Evolutionary conservation across 345 rosid genomes (phyloP), one percentile per base, ranked within the genome.

Genomic region (Chamaenerion angustifolium): DNA sequence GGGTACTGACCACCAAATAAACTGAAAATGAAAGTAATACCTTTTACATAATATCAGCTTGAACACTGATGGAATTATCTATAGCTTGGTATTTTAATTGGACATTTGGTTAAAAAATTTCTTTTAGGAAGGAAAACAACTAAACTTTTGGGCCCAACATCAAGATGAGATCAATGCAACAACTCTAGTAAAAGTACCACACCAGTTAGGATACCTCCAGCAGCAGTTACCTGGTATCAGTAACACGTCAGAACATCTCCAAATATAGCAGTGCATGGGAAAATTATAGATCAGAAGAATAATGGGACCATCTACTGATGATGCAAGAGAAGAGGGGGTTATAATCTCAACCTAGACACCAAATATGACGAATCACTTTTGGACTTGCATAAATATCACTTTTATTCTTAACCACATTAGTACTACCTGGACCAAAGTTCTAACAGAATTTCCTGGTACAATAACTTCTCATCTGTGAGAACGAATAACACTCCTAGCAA

Each of bases 81-180:
- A 8, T 21, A 21, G 37, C 37, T 31, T 31, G 37, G 8, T 31
- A 31, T 31, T 5, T 31, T 3, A 31, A 31, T 0, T 5, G 3
- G 8, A 31, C 37, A 31, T 31, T 31, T 4, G 3, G 19, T n/a
- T 9, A 25, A 1, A 10, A 7, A 12, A 10, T 21, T 16, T 74
- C 48, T 47, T 6, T 16, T 51, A n/a, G n/a, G n/a, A n/a, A 51
- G 23, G 21, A 23, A 42, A 43, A 59, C 61, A 57, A 67, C 81
- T 67, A 77, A 68, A 96, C 65, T 92, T 96, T 31, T 95, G 87
- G 12, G 98, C 96, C 68, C 98, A 49, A 87, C 98, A 54, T 96
- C 98, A 62, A 92, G 98, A 78, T 87, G 98, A 58, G 98, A 92
- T 61, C 87, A 75, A 71, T 92, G 98, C 71, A 96, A 95, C 54